Evolutionary conservation across 768 basidiomycete species (phyloP).

Genomic region (Butyriboletus loyo): DNA sequence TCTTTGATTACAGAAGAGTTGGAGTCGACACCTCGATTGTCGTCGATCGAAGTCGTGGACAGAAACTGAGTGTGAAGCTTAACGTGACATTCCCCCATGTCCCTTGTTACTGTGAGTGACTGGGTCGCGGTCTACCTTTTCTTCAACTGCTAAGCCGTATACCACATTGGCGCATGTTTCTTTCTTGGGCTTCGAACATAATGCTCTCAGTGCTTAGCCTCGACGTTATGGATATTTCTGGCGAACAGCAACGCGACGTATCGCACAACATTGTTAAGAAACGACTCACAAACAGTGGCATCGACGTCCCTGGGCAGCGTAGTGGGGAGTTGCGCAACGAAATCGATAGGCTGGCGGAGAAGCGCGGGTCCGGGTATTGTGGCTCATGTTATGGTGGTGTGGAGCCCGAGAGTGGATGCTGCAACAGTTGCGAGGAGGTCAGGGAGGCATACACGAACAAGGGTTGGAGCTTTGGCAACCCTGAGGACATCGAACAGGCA

Average conservation of each 20-base stretch:
- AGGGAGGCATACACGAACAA: slow-evolving; percentile 83
- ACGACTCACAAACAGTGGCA: slow-evolving; percentile 62
- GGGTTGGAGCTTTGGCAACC: slow-evolving; percentile 94
- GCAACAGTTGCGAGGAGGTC: slow-evolving; percentile 95
- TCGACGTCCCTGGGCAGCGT: slow-evolving; percentile 51
- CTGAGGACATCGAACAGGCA: slow-evolving; percentile 91
- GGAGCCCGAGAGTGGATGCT: slow-evolving; percentile 77
- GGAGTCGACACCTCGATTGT: slow-evolving; percentile 87
- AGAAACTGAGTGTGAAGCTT: slow-evolving; percentile 87
- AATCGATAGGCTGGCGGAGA: slow-evolving; percentile 71
- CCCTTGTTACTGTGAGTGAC: slow-evolving; percentile 90
- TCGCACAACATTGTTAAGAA: slow-evolving; percentile 87
- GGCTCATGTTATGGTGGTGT: slow-evolving; percentile 95
- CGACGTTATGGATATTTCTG: slow-evolving; percentile 98
- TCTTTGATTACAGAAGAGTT: slow-evolving; percentile 89
- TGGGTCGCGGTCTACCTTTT: not conserved
- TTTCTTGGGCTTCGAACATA: not conserved
- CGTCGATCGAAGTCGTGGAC: slow-evolving; percentile 93
- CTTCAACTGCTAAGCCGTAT: not conserved
- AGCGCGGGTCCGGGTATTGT: slow-evolving; percentile 67
- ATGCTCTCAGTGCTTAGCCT: slow-evolving; percentile 75
- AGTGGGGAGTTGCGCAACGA: slow-evolving; percentile 79
- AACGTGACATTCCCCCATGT: slow-evolving; percentile 96
- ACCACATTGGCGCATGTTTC: not conserved
- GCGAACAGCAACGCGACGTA: slow-evolving; percentile 89